Evolutionary conservation across 176 grass and related monocot genomes (phyloP), one percentile per base, ranked within the genome.

Genomic region (Phyllostachys edulis): DNA sequence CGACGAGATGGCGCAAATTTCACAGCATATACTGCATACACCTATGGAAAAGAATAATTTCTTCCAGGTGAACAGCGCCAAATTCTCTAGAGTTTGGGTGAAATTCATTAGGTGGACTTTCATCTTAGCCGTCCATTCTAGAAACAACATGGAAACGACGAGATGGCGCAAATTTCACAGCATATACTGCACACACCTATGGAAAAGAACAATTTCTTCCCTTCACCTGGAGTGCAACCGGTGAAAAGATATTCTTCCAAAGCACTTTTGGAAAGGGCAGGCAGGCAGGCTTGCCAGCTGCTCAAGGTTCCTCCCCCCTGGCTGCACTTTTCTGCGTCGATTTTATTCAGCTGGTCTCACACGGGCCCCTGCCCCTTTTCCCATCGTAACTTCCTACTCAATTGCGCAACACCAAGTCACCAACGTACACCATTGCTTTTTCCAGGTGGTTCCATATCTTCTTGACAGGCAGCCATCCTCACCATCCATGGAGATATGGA

Each of bases 261-360:
- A 55, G 34, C 68, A 56, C 68, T 81, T 87, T 87, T 67, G 57
- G 69, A 59, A 52, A 71, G 9, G 57, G 55, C 17, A 39, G 27
- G 55, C 17, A 39, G 27, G 54, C 23, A 63, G 11, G 38, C 16
- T 23, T 26, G 64, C 27, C 62, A 38, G 65, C 9, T 50, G 75
- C 2, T 8, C 9, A 23, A 75, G 57, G 85, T 75, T 87, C 77
- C 45, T 80, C 16, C 37, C 67, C 69, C 13, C 52, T 56, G 1
- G 76, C 16, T 34, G 13, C 26, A 16, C 12, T 41, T 80, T 73
- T 65, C 1, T 47, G 2, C 23, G 54, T 61, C 59, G 11, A 49
- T 68, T 13, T 85, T 69, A 11, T 71, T 61, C 52, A 20, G 34
- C 16, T 26, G 47, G 29, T 45, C 50, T 44, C 38, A 36, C 39